Evolutionary conservation across 208 protist genomes (phyloP).

Genomic region (Leishmania martiniquensis): DNA sequence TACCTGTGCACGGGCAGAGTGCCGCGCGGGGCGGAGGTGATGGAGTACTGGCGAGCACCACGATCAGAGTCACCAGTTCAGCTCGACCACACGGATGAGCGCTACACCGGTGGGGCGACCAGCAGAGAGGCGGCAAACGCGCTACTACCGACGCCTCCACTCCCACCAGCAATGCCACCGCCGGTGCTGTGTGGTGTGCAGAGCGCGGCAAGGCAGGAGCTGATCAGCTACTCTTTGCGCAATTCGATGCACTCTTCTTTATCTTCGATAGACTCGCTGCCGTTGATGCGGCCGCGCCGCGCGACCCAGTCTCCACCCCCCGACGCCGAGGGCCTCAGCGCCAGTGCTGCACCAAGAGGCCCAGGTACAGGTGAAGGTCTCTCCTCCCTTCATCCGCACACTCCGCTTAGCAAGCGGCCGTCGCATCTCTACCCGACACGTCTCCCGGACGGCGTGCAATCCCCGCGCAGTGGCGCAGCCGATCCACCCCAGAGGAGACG

Average conservation of each 20-base stretch:
- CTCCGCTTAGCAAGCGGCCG: slow-evolving; percentile 18
- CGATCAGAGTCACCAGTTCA: slow-evolving; percentile 2
- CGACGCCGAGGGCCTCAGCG: neutral
- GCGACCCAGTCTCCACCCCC: slow-evolving; percentile 6
- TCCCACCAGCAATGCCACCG: neutral
- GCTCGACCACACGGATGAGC: slow-evolving; percentile 12
- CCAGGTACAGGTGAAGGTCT: neutral
- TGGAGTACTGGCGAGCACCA: slow-evolving; percentile 45
- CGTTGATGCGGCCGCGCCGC: slow-evolving; percentile 10
- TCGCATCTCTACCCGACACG: slow-evolving; percentile 6
- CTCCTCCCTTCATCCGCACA: slow-evolving; percentile 14
- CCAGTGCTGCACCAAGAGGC: neutral
- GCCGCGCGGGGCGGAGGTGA: slow-evolving; percentile 40
- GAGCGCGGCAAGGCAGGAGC: neutral
- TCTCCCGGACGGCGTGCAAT: neutral
- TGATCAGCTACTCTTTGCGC: neutral
- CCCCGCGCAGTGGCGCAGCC: neutral
- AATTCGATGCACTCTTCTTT: neutral
- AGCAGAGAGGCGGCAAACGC: neutral
- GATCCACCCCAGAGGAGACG: neutral
- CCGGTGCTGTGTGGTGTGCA: neutral
- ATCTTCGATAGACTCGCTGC: slow-evolving; percentile 14
- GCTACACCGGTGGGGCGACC: neutral
- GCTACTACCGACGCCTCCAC: neutral
- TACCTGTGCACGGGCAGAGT: slow-evolving; percentile 51